Percentiles rank a stretch among this genome's conserved stretches.
Evolutionary conservation across 1,284 basidiomycete species (phyloP).

Genomic region (Ceratobasidium sp.): DNA sequence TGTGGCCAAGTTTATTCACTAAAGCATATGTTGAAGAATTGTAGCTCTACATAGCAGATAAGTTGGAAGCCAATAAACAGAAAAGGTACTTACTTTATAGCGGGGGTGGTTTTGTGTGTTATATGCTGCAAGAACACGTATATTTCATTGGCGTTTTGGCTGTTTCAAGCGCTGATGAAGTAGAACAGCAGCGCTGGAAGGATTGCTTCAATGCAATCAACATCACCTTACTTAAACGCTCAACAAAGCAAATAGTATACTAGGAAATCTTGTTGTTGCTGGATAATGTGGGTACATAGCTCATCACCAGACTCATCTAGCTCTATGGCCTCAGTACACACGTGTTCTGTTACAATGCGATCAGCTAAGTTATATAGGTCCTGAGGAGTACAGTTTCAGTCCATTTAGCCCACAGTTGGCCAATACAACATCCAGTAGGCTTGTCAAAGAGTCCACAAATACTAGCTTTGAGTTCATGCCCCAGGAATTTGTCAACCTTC

Average conservation of each 20-base stretch:
- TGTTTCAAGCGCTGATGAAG: conserved; percentile 1
- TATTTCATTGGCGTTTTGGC: background rate
- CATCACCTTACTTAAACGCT: background rate
- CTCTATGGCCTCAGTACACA: background rate
- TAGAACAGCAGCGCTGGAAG: background rate
- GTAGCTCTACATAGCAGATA: background rate
- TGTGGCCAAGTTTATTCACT: background rate
- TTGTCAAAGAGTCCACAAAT: too few species aligned
- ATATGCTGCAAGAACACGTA: background rate
- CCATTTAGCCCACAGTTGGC: too few species aligned
- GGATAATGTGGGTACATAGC: background rate
- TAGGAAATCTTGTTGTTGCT: background rate
- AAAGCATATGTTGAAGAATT: conserved; percentile 1
- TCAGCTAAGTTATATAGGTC: background rate
- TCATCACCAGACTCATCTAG: background rate
- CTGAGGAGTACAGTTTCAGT: too few species aligned
- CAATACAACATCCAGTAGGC: too few species aligned
- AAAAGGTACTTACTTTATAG: background rate
- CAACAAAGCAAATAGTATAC: background rate
- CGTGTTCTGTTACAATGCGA: background rate
- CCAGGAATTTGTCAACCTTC: background rate
- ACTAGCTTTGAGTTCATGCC: background rate
- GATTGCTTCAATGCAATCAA: conserved; percentile 7
- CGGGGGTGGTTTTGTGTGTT: background rate
- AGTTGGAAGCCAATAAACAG: background rate